These are phyloP conservation scores for Apiospora koreana DNA, from an alignment of 2,329 filamentous ascomycete species.

Conservation along the genomic window DNA sequence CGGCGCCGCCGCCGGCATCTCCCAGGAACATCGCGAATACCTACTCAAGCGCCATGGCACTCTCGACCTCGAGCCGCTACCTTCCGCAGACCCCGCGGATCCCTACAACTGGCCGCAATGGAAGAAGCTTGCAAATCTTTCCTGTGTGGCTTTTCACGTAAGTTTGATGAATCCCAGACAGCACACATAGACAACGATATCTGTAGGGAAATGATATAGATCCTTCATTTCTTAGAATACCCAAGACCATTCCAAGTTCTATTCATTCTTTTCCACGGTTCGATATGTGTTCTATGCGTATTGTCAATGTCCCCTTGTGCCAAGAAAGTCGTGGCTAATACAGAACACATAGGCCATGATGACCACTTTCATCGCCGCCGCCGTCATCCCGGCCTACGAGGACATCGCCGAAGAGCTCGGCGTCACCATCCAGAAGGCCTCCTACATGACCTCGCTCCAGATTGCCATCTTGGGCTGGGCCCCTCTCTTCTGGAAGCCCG, in stretches of 20 bases:
- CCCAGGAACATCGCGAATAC: slow-evolving; percentile 48
- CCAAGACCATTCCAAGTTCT: background rate
- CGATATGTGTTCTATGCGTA: background rate
- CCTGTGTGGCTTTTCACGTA: slow-evolving; percentile 54
- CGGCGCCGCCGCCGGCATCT: slow-evolving; percentile 27
- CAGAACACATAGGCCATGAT: slow-evolving; percentile 44
- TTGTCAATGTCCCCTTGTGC: too few species aligned
- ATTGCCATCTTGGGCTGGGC: slow-evolving; percentile 55
- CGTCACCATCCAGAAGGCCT: slow-evolving; percentile 47
- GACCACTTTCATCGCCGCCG: slow-evolving; percentile 54
- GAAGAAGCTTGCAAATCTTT: slow-evolving; percentile 55
- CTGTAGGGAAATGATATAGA: too few species aligned
- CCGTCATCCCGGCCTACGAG: slow-evolving; percentile 56
- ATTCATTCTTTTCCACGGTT: background rate
- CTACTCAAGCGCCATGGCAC: slow-evolving; percentile 54
- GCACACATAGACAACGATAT: background rate
- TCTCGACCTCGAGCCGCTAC: slow-evolving; percentile 54
- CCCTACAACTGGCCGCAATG: slow-evolving; percentile 57
- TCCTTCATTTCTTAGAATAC: background rate
- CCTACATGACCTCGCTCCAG: slow-evolving; percentile 57
- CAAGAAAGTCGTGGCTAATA: background rate
- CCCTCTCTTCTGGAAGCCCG: slow-evolving; percentile 57
- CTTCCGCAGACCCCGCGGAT: slow-evolving; percentile 49
- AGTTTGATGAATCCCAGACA: background rate
- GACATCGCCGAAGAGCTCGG: slow-evolving; percentile 52